phyloP scores from a whole-genome alignment of 2,329 filamentous ascomycete genomes.

The Neofusicoccum kwambonambiense region DNA sequence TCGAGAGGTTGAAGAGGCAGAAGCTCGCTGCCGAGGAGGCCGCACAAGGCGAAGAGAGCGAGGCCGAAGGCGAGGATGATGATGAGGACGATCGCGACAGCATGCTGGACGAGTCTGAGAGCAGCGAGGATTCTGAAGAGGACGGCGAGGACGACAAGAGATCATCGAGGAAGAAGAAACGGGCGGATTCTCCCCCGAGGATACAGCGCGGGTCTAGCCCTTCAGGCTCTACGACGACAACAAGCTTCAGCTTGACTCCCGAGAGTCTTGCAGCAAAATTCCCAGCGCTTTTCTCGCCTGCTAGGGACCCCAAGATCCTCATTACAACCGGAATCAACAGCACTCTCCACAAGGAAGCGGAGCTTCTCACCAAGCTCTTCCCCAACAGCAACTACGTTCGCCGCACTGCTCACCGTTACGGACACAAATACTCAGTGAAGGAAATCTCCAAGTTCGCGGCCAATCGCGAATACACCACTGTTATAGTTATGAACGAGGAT shows the following conservation, averaged over 20 bases:
- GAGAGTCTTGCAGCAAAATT: slow-evolving; percentile 62
- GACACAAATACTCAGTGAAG: slow-evolving; percentile 85
- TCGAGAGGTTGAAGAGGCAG: slow-evolving; percentile 26
- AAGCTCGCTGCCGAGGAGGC: slow-evolving; percentile 18
- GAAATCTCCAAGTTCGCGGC: slow-evolving; percentile 86
- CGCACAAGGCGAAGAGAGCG: slow-evolving; percentile 42
- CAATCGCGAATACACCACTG: slow-evolving; percentile 77
- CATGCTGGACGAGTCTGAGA: slow-evolving; percentile 66
- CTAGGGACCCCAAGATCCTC: slow-evolving; percentile 74
- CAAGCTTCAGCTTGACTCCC: slow-evolving; percentile 60
- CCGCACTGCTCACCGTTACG: slow-evolving; percentile 77
- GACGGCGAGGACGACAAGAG: slow-evolving; percentile 30
- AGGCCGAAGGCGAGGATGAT: slow-evolving; percentile 51
- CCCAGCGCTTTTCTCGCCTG: slow-evolving; percentile 57
- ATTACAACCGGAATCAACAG: slow-evolving; percentile 90
- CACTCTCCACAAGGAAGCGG: slow-evolving; percentile 79
- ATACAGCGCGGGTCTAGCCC: slow-evolving; percentile 52
- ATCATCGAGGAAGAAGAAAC: not conserved
- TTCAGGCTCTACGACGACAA: slow-evolving; percentile 53
- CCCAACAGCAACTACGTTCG: slow-evolving; percentile 80
- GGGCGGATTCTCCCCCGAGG: slow-evolving; percentile 39
- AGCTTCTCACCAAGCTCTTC: slow-evolving; percentile 76
- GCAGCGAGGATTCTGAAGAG: slow-evolving; percentile 32
- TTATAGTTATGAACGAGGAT: slow-evolving; percentile 86
- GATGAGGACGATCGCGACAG: slow-evolving; percentile 66